Percentiles rank a stretch among this genome's conserved stretches.
phyloP scores from a whole-genome alignment of 2,329 filamentous ascomycete genomes.

The Phyllosticta citriasiana region DNA sequence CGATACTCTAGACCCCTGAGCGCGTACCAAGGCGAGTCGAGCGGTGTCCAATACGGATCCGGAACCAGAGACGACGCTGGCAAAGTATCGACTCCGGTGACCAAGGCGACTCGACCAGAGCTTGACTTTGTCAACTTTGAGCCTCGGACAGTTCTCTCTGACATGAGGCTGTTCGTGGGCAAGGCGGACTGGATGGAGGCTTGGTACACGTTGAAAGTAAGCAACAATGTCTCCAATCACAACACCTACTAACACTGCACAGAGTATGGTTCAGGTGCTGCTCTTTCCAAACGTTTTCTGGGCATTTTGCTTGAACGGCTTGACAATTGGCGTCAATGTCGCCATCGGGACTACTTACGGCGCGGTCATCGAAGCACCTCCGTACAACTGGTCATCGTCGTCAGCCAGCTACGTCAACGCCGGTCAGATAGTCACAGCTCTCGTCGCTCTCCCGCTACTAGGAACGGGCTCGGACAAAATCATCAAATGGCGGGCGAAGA shows the following conservation, averaged over 20 bases:
- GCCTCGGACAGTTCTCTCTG: conserved; percentile 27
- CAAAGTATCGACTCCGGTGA: conserved; percentile 11
- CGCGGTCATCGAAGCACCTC: conserved; percentile 24
- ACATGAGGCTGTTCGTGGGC: conserved; percentile 33
- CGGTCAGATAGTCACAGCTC: conserved; percentile 30
- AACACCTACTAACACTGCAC: not conserved
- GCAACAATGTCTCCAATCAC: not conserved
- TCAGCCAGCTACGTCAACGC: conserved; percentile 29
- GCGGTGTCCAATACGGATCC: not conserved
- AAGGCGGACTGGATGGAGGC: conserved; percentile 30
- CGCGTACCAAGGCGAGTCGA: conserved; percentile 23
- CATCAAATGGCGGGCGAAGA: conserved; percentile 26
- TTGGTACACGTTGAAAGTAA: conserved; percentile 18
- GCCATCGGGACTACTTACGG: conserved; percentile 35
- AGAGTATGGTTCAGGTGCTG: conserved; percentile 18
- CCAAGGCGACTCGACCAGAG: conserved; percentile 12
- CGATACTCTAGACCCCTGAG: conserved; percentile 30
- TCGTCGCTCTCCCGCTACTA: conserved; percentile 30
- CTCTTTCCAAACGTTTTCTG: conserved; percentile 31
- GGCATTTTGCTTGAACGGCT: conserved; percentile 31
- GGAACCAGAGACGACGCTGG: conserved; percentile 13
- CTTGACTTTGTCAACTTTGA: conserved; percentile 30
- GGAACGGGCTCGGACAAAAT: conserved; percentile 31
- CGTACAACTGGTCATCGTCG: conserved; percentile 30
- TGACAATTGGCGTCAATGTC: conserved; percentile 33